phyloP scores from a whole-genome alignment of 495 filamentous ascomycete species.

The Neurospora intermedia region DNA sequence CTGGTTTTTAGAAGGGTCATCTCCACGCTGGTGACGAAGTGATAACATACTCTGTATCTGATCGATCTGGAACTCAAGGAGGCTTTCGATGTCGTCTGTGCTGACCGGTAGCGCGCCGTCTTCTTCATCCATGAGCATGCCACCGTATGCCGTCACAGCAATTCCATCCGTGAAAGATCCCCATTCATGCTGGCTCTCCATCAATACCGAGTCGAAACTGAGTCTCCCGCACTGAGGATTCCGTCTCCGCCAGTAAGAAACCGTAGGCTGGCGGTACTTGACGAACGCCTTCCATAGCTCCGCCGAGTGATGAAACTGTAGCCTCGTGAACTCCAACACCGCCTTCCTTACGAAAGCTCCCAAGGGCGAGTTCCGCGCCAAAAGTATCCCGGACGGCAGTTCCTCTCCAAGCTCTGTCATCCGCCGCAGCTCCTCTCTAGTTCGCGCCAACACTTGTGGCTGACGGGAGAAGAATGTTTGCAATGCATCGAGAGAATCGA shows the following conservation, averaged over 20 bases:
- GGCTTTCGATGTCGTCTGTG: conserved; percentile 70
- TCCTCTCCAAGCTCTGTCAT: conserved; percentile 26
- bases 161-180: conserved; percentile 29
- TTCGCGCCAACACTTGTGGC: conserved; percentile 47
- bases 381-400: conserved; percentile 36
- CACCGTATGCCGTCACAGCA: conserved; percentile 51
- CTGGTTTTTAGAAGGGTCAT: neutral
- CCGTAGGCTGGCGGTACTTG: conserved; percentile 66
- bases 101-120: conserved; percentile 42
- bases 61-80: conserved; percentile 80
- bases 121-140: conserved; percentile 38
- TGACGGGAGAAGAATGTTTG: conserved; percentile 59
- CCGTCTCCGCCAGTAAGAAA: conserved; percentile 55
- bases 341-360: conserved; percentile 74
- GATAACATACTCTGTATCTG: conserved; percentile 63
- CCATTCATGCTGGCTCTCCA: conserved; percentile 35
- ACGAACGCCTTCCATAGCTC: conserved; percentile 73
- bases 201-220: conserved; percentile 58
- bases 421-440: conserved; percentile 42
- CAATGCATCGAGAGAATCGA: conserved; percentile 69
- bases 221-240: conserved; percentile 51
- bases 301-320: conserved; percentile 68
- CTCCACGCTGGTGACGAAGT: neutral
- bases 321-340: conserved; percentile 64
- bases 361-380: conserved; percentile 61